Evolutionary conservation across 495 filamentous ascomycete genomes (phyloP).

Genomic region (Halenospora varia): DNA sequence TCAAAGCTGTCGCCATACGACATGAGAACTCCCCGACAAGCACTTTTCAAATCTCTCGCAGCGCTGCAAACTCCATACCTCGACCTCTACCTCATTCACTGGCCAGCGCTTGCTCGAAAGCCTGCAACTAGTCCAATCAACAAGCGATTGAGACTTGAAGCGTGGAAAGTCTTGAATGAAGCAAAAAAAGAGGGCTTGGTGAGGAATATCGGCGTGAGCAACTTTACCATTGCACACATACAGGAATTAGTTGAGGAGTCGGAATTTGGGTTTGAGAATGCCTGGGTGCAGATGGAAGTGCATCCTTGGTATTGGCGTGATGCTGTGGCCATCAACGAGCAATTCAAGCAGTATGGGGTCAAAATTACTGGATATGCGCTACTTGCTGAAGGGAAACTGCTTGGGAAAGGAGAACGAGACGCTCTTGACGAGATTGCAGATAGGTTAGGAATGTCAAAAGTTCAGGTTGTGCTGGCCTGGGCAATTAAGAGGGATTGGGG

Average conservation of each 20-base stretch:
- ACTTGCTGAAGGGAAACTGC: not conserved
- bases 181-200: conserved; percentile 43
- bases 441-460: not conserved
- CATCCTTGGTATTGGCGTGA: conserved; percentile 8
- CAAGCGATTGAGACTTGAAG: not conserved
- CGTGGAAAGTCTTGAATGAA: conserved; percentile 1
- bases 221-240: conserved; percentile 70
- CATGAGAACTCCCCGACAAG: conserved; percentile 61
- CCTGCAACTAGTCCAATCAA: not conserved
- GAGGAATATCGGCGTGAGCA: conserved; percentile 73
- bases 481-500: not conserved
- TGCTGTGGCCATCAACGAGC: not conserved
- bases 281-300: not conserved
- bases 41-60: conserved; percentile 63
- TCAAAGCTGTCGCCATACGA: conserved; percentile 73
- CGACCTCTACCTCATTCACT: conserved; percentile 75
- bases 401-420: not conserved
- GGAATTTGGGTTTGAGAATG: not conserved
- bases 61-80: conserved; percentile 70
- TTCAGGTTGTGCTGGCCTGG: conserved; percentile 1
- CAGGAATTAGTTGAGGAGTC: conserved; percentile 74
- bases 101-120: conserved; percentile 42
- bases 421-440: conserved; percentile 1
- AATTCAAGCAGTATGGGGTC: not conserved
- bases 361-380: not conserved